These are phyloP conservation scores for Boechera stricta DNA, from an alignment of 345 rosid species.

Conservation along the genomic window DNA sequence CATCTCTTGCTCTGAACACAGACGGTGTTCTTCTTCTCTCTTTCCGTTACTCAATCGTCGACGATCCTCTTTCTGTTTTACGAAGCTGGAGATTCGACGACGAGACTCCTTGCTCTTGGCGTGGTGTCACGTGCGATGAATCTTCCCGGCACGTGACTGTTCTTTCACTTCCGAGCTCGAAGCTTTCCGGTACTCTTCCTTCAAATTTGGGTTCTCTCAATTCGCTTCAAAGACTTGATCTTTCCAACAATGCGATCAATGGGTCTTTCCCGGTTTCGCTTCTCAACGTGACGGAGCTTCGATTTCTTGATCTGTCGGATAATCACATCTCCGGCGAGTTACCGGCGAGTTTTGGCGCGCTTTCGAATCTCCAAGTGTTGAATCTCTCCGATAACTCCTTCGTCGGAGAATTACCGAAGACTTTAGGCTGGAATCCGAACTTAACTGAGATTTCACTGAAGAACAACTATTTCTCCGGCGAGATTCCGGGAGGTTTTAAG, in stretches of 20 bases:
- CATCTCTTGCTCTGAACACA: constrained; percentile 57
- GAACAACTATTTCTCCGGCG: constrained; percentile 64
- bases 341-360: constrained; percentile 52
- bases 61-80: constrained; percentile 69
- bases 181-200: constrained; percentile 75
- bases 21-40: constrained; percentile 87
- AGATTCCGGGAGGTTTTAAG: constrained; percentile 62
- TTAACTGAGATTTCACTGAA: constrained; percentile 62
- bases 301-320: constrained; percentile 71
- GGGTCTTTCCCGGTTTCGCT: constrained; percentile 73
- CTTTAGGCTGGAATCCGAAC: constrained; percentile 47
- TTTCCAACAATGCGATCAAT: constrained; percentile 79
- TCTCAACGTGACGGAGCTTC: constrained; percentile 64
- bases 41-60: constrained; percentile 64
- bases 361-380: constrained; percentile 58
- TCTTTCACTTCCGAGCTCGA: constrained; percentile 67
- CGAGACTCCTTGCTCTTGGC: constrained; percentile 83
- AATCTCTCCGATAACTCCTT: constrained; percentile 76
- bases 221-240: constrained; percentile 65
- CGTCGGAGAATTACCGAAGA: constrained; percentile 67
- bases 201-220: constrained; percentile 65
- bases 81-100: constrained; percentile 65
- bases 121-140: constrained; percentile 59
- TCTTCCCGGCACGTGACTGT: constrained; percentile 57
- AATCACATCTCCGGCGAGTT: constrained; percentile 69